Evolutionary conservation across 257 asterid genomes (phyloP).

Genomic region (Solanum sejunctum): DNA sequence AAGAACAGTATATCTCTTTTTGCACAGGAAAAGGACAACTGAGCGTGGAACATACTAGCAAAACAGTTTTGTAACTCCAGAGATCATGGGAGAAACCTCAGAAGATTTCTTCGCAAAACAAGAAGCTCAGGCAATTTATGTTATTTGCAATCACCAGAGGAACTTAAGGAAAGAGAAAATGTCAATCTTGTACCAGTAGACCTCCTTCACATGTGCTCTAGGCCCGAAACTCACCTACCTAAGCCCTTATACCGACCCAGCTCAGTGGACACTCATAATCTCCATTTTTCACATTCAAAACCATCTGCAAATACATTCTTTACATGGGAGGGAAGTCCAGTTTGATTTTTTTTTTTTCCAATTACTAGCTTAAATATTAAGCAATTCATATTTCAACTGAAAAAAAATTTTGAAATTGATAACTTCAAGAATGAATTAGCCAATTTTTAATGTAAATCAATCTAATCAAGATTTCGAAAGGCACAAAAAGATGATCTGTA

Average conservation of each 20-base stretch:
- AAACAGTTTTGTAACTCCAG: background rate
- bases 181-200: background rate
- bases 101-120: background rate
- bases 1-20: background rate
- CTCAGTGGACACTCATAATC: background rate
- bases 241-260: background rate
- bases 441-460: background rate
- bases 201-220: background rate
- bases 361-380: background rate
- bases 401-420: background rate
- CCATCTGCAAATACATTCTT: constrained; percentile 6
- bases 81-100: background rate
- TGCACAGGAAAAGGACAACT: background rate
- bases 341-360: background rate
- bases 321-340: background rate
- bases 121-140: background rate
- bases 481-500: constrained; percentile 4
- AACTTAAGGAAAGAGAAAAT: background rate
- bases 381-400: background rate
- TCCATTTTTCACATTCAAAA: background rate
- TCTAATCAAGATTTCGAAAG: background rate
- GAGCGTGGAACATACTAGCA: background rate
- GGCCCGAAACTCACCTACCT: background rate
- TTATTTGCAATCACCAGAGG: background rate
- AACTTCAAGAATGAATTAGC: constrained; percentile 10